phyloP scores from a whole-genome alignment of 73 alveolate genomes.

The Tetrahymena thermophila region DNA sequence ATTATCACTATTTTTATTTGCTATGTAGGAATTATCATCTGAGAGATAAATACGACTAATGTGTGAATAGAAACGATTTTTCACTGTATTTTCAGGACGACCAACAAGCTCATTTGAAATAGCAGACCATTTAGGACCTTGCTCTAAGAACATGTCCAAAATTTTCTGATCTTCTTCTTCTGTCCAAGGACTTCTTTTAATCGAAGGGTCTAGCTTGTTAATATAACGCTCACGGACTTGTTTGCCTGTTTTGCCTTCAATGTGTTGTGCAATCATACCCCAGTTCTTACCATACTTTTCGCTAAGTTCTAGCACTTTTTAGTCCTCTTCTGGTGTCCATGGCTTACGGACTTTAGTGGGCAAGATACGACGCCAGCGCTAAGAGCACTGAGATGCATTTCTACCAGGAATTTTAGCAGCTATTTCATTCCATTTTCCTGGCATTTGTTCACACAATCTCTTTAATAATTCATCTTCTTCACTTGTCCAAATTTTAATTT shows the following conservation, averaged over 20 bases:
- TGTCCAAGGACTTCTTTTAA: constrained; percentile 78
- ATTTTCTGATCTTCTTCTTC: constrained; percentile 68
- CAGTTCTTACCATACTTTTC: constrained; percentile 16
- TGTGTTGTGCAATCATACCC: constrained; percentile 24
- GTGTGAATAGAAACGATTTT: constrained; percentile 39
- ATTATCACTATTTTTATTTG: background rate
- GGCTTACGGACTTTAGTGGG: constrained; percentile 24
- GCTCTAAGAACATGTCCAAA: constrained; percentile 23
- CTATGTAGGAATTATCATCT: background rate
- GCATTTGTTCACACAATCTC: background rate
- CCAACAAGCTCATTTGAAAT: constrained; percentile 26
- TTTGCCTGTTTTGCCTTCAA: constrained; percentile 69
- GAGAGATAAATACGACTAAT: constrained; percentile 10
- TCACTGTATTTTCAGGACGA: constrained; percentile 42
- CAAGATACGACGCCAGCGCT: constrained; percentile 36
- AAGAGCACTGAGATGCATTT: constrained; percentile 36
- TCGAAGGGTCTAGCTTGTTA: constrained; percentile 89
- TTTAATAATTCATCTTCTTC: constrained; percentile 37
- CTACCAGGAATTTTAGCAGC: constrained; percentile 32
- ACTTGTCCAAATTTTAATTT: constrained; percentile 36
- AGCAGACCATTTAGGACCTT: constrained; percentile 43
- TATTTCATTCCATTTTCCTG: constrained; percentile 27
- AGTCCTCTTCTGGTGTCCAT: constrained; percentile 38
- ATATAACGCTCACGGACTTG: constrained; percentile 96
- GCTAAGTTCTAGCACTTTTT: constrained; percentile 9